phyloP scores from a whole-genome alignment of 768 basidiomycete species.

The Lactarius sp. region DNA sequence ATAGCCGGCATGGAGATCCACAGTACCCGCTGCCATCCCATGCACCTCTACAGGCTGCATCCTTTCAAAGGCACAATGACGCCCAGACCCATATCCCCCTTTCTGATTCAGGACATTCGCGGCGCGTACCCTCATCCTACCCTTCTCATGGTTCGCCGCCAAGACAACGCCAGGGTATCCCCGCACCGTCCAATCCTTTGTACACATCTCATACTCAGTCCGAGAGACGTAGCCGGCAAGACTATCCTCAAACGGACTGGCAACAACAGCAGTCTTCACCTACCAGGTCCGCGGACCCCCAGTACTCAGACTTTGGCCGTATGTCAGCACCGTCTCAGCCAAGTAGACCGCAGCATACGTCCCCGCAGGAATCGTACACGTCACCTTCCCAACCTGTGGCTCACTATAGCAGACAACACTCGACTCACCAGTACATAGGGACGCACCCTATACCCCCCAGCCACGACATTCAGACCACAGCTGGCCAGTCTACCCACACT shows the following conservation, averaged over 20 bases:
- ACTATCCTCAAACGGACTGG: not conserved
- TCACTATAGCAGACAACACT: not conserved
- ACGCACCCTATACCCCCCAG: too few species aligned
- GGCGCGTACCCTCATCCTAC: not conserved
- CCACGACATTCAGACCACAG: too few species aligned
- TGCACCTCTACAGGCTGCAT: not conserved
- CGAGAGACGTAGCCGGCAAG: not conserved
- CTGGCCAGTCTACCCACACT: too few species aligned
- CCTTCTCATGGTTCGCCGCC: not conserved
- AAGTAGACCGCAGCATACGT: not conserved
- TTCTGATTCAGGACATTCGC: too few species aligned
- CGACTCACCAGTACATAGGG: not conserved
- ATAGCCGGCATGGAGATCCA: too few species aligned
- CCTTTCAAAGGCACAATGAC: not conserved
- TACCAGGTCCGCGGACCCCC: not conserved
- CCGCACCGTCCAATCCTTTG: not conserved
- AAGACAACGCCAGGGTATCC: not conserved
- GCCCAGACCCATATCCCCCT: not conserved
- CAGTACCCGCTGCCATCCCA: not conserved
- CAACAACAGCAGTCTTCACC: not conserved
- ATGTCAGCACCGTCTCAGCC: not conserved
- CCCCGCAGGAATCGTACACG: not conserved
- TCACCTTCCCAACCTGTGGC: too few species aligned
- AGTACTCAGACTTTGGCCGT: not conserved
- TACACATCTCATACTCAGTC: not conserved